Base-by-base conservation (phyloP, 768 basidiomycete species). In the Ramaria rubella region DNA sequence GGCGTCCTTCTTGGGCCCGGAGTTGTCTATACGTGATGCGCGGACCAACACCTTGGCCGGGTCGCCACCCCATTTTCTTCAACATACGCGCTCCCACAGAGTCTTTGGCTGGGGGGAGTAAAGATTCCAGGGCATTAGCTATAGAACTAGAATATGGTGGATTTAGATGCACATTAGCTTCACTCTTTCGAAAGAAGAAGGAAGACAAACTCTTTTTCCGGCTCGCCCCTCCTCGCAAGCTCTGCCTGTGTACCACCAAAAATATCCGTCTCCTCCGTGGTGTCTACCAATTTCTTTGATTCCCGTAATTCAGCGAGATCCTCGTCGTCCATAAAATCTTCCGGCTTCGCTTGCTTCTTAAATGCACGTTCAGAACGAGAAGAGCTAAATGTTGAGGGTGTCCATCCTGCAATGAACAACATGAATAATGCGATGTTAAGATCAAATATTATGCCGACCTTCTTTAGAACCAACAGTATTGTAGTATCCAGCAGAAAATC, bases 321-420 rank as follows among this genome's bases (percentile, higher is more conserved):
- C 71, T 99, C 96, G 42, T 97, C 96, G 72, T 99, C 96, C 96
- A 99, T 98, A 67, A 91, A 98, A 67, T 96, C 93, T 70, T 95
- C 91, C 0, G 92, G 86, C 30, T 78, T 77, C n/a, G 77, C 71
- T 2, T 70, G 72, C 62, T 80, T 77, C 62, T 79, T 70, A 67
- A 85, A 86, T 45, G 81, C 81, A 48, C 94, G 81, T 43, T 90
- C 87, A 27, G 67, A 70, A 30, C 94, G 81, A 6, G 94, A 96
- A 0, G 95, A 97, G 14, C 90, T 84, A 69, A 98, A 99, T 2
- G 90, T 90, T 31, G 87, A 80, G 0, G 96, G 96, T 7, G 91
- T 69, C 94, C 94, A 99, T 83, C 95, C 94, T 96, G 62, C n/a
- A 27, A 23, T n/a, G 29, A 19, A 24, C 21, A 7, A 58, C 27